A percentile compares a stretch with the other conserved stretches of the same genome.
These are phyloP conservation scores for Delitschia confertaspora DNA, from an alignment of 495 filamentous ascomycete genomes.

Conservation along the genomic window DNA sequence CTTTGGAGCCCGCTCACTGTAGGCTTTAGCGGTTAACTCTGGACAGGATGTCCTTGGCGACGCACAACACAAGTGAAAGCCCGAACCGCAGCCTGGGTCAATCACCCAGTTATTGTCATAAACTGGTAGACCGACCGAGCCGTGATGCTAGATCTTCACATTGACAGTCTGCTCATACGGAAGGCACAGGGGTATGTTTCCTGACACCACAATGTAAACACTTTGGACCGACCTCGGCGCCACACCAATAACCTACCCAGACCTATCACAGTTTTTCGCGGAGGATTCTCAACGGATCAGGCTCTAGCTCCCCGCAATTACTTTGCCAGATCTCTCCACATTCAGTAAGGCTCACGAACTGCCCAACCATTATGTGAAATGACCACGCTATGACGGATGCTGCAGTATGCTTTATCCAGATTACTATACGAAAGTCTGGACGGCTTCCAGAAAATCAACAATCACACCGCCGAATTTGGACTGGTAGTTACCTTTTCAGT, in stretches of 20 bases:
- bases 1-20: too few species aligned
- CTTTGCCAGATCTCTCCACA: conserved; percentile 16
- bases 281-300: conserved; percentile 10
- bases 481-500: not conserved
- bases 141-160: conserved; percentile 4
- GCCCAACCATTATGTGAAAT: conserved; percentile 2
- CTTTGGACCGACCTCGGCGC: not conserved
- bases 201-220: not conserved
- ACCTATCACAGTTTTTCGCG: not conserved
- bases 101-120: not conserved
- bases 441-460: not conserved
- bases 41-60: conserved; percentile 14
- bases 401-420: conserved; percentile 27
- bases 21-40: too few species aligned
- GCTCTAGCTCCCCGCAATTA: too few species aligned
- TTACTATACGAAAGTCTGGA: conserved; percentile 20
- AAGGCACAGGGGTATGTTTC: not conserved
- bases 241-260: not conserved
- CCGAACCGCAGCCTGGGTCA: conserved; percentile 16
- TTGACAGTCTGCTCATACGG: not conserved
- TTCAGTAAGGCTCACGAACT: conserved; percentile 12
- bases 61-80: conserved; percentile 11
- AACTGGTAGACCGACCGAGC: conserved; percentile 5
- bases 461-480: conserved; percentile 1
- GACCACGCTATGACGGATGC: conserved; percentile 19